Conservation (phyloP, 2,329 filamentous ascomycete species). For the Fusarium palustre region DNA sequence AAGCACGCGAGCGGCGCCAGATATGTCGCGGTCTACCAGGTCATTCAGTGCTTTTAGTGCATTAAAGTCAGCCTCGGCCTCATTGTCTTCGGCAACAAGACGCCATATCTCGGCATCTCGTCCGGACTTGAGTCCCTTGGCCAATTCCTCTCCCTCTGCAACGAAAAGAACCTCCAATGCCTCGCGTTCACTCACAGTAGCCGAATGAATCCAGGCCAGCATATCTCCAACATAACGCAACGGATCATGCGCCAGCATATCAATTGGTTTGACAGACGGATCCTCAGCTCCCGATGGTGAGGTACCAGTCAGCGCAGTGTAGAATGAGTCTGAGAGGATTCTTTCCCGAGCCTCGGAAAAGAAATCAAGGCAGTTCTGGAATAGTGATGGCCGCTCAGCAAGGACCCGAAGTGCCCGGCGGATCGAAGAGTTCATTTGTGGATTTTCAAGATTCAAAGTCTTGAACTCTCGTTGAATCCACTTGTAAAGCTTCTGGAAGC, state of each 20-base stretch:
- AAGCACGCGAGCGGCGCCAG: slow-evolving; percentile 84
- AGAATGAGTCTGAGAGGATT: slow-evolving; percentile 88
- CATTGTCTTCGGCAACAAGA: slow-evolving; percentile 68
- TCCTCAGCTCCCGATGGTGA: slow-evolving; percentile 69
- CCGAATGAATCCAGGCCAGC: slow-evolving; percentile 96
- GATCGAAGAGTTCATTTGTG: slow-evolving; percentile 88
- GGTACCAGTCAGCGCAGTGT: slow-evolving; percentile 84
- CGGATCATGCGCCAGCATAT: slow-evolving; percentile 91
- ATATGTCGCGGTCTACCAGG: slow-evolving; percentile 86
- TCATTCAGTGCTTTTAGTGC: slow-evolving; percentile 84
- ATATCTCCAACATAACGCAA: slow-evolving; percentile 95
- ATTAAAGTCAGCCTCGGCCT: slow-evolving; percentile 73
- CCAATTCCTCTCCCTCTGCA: slow-evolving; percentile 88
- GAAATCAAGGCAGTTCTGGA: slow-evolving; percentile 92
- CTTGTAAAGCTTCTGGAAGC: slow-evolving; percentile 94
- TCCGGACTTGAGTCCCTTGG: slow-evolving; percentile 82
- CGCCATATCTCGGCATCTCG: slow-evolving; percentile 88
- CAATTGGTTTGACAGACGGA: slow-evolving; percentile 84
- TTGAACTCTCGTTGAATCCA: slow-evolving; percentile 97
- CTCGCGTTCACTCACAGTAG: slow-evolving; percentile 92
- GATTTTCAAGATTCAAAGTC: slow-evolving; percentile 90
- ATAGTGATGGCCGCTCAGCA: slow-evolving; percentile 88
- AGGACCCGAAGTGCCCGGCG: slow-evolving; percentile 85
- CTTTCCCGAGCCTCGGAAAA: slow-evolving; percentile 92
- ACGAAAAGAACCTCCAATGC: slow-evolving; percentile 92